Evolutionary conservation across 2,329 filamentous ascomycete genomes (phyloP), one percentile per base, ranked within the genome.

Genomic region (Lasiodiplodia hormozganensis): DNA sequence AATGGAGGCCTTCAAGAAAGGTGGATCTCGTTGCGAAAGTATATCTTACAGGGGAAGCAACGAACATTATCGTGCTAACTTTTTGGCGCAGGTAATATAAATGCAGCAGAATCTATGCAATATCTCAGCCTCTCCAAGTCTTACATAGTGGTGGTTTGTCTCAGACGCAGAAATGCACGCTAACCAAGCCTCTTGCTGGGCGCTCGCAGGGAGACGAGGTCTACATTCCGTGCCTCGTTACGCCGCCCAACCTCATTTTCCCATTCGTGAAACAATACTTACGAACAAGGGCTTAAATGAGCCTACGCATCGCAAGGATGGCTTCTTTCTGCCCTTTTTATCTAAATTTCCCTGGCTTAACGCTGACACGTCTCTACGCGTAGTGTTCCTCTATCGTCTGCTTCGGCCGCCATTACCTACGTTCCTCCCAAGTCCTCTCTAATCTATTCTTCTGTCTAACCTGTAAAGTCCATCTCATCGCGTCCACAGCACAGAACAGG

Each of bases 221-320:
- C 43, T 49, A 12, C 60, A 64, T 64, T 64, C 60, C 60, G 38
- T 52, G 16, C 11, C 47, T 53, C 60, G n/a, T 52, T 52, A 14
- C 47, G 28, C 47, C 43, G 60, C 47, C 60, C 43, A 51, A 49
- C 58, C 58, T 49, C 36, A 12, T 53, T 31, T 28, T 25, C 12
- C 12, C 14, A 25, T 28, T 28, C 47, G 6, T 18, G 52, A 28
- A 16, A 31, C 23, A 52, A 52, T 6, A 12, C 10, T 52, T 12
- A 21, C 2, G 12, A 28, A 21, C 43, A 47, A 21, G 8, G 10
- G 18, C 21, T 43, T 18, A 21, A 47, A 47, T 21, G 14, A 7
- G 43, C 43, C 11, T 47, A 18, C 8, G 14, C 18, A 21, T n/a
- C 43, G 14, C 40, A 0, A 10, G 18, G 6, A 47, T 10, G 6